Evolutionary conservation across 768 basidiomycete genomes (phyloP).

Genomic region (Mycena vulgaris): DNA sequence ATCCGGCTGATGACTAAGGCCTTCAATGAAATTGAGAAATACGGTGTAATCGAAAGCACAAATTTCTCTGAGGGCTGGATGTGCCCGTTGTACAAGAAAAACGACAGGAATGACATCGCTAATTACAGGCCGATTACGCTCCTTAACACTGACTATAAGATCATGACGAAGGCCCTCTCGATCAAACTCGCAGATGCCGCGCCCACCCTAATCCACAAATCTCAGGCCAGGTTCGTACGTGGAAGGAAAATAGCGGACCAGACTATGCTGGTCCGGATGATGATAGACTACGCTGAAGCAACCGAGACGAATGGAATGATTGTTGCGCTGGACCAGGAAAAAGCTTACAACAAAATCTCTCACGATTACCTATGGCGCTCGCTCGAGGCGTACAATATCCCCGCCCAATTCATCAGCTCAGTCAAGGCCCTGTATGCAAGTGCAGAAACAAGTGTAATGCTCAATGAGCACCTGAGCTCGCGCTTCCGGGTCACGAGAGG

Average conservation of each 20-base stretch:
- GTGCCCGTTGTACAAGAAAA: conserved; percentile 6
- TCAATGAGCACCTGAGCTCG: conserved; percentile 35
- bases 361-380: conserved; percentile 36
- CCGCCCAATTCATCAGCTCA: conserved; percentile 23
- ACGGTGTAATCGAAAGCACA: not conserved
- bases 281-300: conserved; percentile 16
- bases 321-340: conserved; percentile 31
- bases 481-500: conserved; percentile 33
- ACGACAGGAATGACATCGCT: not conserved
- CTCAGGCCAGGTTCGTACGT: conserved; percentile 40
- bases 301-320: conserved; percentile 34
- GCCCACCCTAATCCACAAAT: not conserved
- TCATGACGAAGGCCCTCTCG: not conserved
- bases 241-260: conserved; percentile 41
- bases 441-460: not conserved
- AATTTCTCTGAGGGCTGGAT: conserved; percentile 1
- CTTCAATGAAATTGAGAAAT: not conserved
- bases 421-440: not conserved
- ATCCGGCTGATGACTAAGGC: not conserved
- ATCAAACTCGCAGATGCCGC: not conserved
- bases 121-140: conserved; percentile 11
- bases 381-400: conserved; percentile 7
- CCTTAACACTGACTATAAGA: conserved; percentile 7
- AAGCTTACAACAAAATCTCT: conserved; percentile 14
- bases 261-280: conserved; percentile 31